phyloP scores from a whole-genome alignment of 2,329 filamentous ascomycete species.

The Xylaria sp. region DNA sequence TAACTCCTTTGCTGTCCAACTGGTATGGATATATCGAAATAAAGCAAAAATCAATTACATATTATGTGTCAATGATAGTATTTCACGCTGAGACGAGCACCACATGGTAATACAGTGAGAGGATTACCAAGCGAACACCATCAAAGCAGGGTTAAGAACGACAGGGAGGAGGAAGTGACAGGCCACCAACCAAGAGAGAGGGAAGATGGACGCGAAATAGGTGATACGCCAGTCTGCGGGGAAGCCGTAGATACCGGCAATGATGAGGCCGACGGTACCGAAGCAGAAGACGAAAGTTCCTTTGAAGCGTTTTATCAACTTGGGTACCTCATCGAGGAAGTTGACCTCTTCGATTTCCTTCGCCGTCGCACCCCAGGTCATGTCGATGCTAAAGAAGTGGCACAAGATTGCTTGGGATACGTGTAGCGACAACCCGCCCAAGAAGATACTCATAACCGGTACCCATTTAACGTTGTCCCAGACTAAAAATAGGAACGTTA shows the following conservation, averaged over 20 bases:
- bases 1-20: slow-evolving; percentile 31
- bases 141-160: slow-evolving; percentile 69
- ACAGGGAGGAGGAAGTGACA: slow-evolving; percentile 69
- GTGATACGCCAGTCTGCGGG: slow-evolving; percentile 63
- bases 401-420: slow-evolving; percentile 53
- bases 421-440: slow-evolving; percentile 56
- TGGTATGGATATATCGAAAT: slow-evolving; percentile 22
- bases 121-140: slow-evolving; percentile 68
- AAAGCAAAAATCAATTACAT: slow-evolving; percentile 24
- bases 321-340: slow-evolving; percentile 49
- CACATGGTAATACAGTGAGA: background rate
- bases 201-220: slow-evolving; percentile 68
- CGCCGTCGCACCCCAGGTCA: slow-evolving; percentile 51
- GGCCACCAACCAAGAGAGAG: slow-evolving; percentile 61
- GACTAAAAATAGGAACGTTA: slow-evolving; percentile 46
- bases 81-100: background rate
- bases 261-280: slow-evolving; percentile 44
- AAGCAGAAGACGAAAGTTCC: slow-evolving; percentile 48
- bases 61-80: slow-evolving; percentile 20
- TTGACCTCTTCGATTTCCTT: slow-evolving; percentile 50
- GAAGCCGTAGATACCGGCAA: slow-evolving; percentile 46
- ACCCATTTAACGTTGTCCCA: slow-evolving; percentile 65
- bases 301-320: slow-evolving; percentile 48
- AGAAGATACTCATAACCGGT: slow-evolving; percentile 54
- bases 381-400: slow-evolving; percentile 56